Percentiles rank a stretch among this genome's conserved stretches.
These are phyloP conservation scores for Cryphonectria japonica DNA, from an alignment of 2,329 filamentous ascomycete genomes.

Conservation along the genomic window DNA sequence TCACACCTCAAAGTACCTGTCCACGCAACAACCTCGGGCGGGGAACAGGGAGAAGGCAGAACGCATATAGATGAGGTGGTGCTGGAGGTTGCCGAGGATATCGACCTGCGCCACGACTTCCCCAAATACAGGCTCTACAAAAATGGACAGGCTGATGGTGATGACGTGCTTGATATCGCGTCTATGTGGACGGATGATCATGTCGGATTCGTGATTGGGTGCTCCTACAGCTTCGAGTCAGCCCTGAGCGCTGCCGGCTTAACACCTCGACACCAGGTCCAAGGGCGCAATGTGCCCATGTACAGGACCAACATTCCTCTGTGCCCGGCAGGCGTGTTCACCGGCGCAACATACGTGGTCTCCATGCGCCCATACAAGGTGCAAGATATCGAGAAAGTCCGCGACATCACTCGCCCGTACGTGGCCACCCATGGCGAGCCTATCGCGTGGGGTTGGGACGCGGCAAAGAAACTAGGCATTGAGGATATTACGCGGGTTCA, in stretches of 20 bases:
- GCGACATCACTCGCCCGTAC: constrained; percentile 59
- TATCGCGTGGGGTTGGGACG: constrained; percentile 67
- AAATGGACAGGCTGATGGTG: constrained; percentile 47
- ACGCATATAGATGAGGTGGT: constrained; percentile 12
- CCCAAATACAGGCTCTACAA: constrained; percentile 63
- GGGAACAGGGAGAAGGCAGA: background rate
- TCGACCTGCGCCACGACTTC: constrained; percentile 62
- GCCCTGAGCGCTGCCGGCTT: constrained; percentile 57
- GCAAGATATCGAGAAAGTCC: constrained; percentile 54
- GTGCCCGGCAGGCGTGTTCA: constrained; percentile 62
- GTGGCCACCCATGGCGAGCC: constrained; percentile 65
- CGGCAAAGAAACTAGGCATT: constrained; percentile 56
- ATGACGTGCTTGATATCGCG: constrained; percentile 47
- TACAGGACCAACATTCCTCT: constrained; percentile 62
- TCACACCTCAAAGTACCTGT: constrained; percentile 40
- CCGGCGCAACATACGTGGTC: constrained; percentile 58
- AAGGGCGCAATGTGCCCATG: constrained; percentile 61
- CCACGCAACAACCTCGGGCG: background rate
- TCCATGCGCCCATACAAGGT: constrained; percentile 64
- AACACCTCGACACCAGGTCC: constrained; percentile 52
- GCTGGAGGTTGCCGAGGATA: constrained; percentile 42
- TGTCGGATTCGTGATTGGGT: constrained; percentile 66
- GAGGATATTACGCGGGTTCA: constrained; percentile 54
- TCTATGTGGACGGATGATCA: constrained; percentile 61
- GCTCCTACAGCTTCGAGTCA: constrained; percentile 65